Evolutionary conservation across 2,329 filamentous ascomycete species (phyloP), one percentile per base, ranked within the genome.

Genomic region (Aspergillus pseudotamarii): DNA sequence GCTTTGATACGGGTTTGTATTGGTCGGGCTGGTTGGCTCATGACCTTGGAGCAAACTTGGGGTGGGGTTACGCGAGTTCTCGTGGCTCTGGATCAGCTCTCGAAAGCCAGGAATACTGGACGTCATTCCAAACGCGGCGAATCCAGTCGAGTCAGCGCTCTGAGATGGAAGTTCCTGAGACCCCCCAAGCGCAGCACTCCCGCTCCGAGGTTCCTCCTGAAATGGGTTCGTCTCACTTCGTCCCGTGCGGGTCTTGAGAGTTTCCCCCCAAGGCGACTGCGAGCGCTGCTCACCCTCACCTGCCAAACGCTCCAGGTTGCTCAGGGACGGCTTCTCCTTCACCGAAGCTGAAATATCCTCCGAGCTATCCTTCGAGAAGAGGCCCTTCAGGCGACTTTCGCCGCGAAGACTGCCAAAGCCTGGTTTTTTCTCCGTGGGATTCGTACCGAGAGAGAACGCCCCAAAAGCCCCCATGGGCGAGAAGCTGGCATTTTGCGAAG

Each of bases 1-100:
- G 76, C 94, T 98, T 67, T 94, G 92, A 75, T 95, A 99, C 1
- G 95, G 95, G 74, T 99, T 99, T 3, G 95, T 98, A 72, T 96
- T 92, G 0, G 94, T 95, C 12, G 95, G 95, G 75, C 94, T 98
- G 73, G 92, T 87, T 0, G 91, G 90, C 63, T 93, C 91, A 67
- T 89, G 83, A 55, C 80, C 78, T 58, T 81, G 79, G 55, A 80
- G 77, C 58, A 81, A 76, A 57, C 79, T 81, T 12, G 85, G 84
- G 19, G 83, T 84, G 50, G 85, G 83, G 66, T 87, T 84, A 77
- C 84, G 78, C 56, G 84, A 82, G 60, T 88, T 85, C 43, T 87
- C 84, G 56, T 88, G 83, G 57, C 84, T 84, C 66, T 84, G 81
- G 71, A 86, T 81, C 66, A 86, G 77, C 67, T 88, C 85, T 51